Base-by-base conservation (phyloP, 2,329 filamentous ascomycete genomes). In the Torrubiellomyces zombiae region DNA sequence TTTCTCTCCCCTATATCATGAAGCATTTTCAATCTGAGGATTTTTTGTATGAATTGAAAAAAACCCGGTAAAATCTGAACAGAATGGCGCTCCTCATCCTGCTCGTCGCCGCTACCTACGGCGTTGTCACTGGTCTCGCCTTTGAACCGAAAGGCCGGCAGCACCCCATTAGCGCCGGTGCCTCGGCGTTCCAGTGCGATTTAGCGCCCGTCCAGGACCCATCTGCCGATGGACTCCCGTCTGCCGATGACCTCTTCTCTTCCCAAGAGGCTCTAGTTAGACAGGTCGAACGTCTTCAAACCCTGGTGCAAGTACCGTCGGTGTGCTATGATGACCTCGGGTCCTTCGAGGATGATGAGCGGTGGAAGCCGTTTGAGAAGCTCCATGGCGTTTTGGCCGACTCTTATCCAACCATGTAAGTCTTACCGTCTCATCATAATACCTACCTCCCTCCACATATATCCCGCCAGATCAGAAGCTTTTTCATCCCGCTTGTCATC, bases 281-380 rank as follows among this genome's bases (percentile, higher is more conserved):
- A 19, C 60, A 63, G 35, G 52, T 66, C 18, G 35, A 49, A 20
- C 54, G 63, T 3, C 58, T 67, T 28, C 62, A 64, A 12, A 57
- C 56, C 6, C 56, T 72, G 4, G 66, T 71, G 9, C 53, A 57
- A 28, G 56, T 72, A 20, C 57, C 60, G 1, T 60, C 63, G 1
- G 47, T 69, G 20, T 65, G 56, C 21, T 70, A 59, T 32, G 66
- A 72, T 29, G 62, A 70, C 29, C 54, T 66, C 24, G 63, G 64
- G 4, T 43, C 51, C 3, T 55, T 68, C 13, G 60, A 58, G n/a
- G 43, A 59, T 19, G 66, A 72, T 35, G 42, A 53, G 26, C 51
- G 66, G 26, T 71, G 64, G 64, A 47, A 59, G 17, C 53, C 62
- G 0, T 67, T 67, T 34, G 56, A 59, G 23, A 45, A 57, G 6